These are phyloP conservation scores for Neonectria faginata DNA, from an alignment of 2,329 filamentous ascomycete species.

Conservation along the genomic window DNA sequence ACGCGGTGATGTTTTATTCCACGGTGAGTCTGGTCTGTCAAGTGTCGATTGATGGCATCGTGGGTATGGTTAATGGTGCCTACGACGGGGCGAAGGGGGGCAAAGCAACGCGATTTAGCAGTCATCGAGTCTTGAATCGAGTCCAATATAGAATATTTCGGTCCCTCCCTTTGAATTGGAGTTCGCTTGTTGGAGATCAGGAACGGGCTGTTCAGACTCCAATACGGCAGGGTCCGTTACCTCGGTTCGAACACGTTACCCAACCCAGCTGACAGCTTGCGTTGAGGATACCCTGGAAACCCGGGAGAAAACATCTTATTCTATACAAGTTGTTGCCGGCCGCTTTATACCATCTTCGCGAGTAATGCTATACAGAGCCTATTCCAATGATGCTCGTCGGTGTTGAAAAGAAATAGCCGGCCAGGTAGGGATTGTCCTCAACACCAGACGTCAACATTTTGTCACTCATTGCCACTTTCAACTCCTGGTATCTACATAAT, in stretches of 20 bases:
- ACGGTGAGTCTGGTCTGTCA: not conserved
- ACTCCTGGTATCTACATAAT: not conserved
- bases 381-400: not conserved
- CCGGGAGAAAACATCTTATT: not conserved
- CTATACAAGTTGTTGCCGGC: not conserved
- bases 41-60: not conserved
- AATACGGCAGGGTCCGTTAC: slow-evolving; percentile 6
- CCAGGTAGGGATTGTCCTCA: not conserved
- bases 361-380: not conserved
- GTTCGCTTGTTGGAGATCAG: not conserved
- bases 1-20: not conserved
- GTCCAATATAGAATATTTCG: not conserved
- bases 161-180: not conserved
- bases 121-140: not conserved
- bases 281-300: not conserved
- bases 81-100: not conserved
- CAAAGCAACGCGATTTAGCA: not conserved
- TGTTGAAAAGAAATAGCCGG: not conserved
- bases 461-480: not conserved
- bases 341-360: not conserved
- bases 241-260: slow-evolving; percentile 15
- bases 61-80: not conserved
- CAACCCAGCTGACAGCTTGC: not conserved
- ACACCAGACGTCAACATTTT: not conserved
- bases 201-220: not conserved